phyloP scores from a whole-genome alignment of 768 basidiomycete species.

The Macrolepiota dolichaula region DNA sequence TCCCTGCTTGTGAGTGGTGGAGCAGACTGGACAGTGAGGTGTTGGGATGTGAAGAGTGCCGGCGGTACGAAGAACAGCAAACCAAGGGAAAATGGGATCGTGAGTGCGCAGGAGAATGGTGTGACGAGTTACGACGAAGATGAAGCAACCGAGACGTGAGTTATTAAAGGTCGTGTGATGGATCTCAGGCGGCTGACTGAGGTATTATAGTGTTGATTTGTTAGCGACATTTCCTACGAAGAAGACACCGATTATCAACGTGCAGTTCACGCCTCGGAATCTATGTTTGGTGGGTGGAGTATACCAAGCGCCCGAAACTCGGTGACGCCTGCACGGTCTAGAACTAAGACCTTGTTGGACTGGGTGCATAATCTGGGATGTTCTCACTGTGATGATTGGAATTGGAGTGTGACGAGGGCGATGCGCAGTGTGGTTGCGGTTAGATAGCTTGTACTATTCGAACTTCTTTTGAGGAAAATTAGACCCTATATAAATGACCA shows the following conservation, averaged over 20 bases:
- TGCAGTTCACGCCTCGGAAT: slow-evolving; percentile 94
- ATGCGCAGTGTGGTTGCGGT: background rate
- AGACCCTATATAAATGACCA: background rate
- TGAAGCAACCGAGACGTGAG: slow-evolving; percentile 75
- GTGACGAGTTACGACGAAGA: slow-evolving; percentile 38
- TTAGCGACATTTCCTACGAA: slow-evolving; percentile 93
- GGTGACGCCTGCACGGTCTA: slow-evolving; percentile 16
- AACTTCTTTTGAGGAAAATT: background rate
- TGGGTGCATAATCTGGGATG: background rate
- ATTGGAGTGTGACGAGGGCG: background rate
- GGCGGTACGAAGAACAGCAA: slow-evolving; percentile 58
- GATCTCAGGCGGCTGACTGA: slow-evolving; percentile 8
- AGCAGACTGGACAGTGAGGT: slow-evolving; percentile 95
- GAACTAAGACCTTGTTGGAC: slow-evolving; percentile 1
- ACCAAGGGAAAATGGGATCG: slow-evolving; percentile 50
- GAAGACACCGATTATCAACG: slow-evolving; percentile 87
- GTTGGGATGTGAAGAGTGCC: slow-evolving; percentile 89
- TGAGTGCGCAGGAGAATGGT: slow-evolving; percentile 16
- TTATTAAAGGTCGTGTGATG: slow-evolving; percentile 11
- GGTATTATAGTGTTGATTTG: slow-evolving; percentile 64
- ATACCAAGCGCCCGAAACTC: slow-evolving; percentile 56
- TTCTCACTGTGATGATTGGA: background rate
- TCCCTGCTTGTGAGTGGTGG: slow-evolving; percentile 87
- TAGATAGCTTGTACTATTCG: background rate
- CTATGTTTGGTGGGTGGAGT: slow-evolving; percentile 85